These are phyloP conservation scores for Colletotrichum costaricense DNA, from an alignment of 2,329 filamentous ascomycete species.

Conservation along the genomic window DNA sequence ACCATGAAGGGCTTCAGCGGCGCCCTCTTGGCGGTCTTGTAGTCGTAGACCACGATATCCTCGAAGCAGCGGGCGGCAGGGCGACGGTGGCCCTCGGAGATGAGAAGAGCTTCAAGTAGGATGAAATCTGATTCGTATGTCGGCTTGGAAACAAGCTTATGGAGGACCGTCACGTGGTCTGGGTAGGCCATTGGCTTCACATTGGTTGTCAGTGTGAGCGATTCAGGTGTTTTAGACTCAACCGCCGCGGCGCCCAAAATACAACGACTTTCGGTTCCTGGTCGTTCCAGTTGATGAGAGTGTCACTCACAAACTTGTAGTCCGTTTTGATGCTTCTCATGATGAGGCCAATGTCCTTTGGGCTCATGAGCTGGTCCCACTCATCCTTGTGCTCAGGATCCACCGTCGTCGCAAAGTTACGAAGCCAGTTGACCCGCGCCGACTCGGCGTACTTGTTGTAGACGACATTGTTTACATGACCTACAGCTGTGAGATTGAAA, in stretches of 20 bases:
- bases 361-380: constrained; percentile 78
- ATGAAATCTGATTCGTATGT: constrained; percentile 58
- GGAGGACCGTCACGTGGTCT: constrained; percentile 84
- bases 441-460: constrained; percentile 89
- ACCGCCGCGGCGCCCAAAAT: background rate
- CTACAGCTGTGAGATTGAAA: constrained; percentile 36
- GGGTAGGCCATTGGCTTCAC: constrained; percentile 83
- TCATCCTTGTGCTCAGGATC: constrained; percentile 69
- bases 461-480: constrained; percentile 86
- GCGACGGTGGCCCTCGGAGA: constrained; percentile 81
- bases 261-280: background rate
- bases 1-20: constrained; percentile 55
- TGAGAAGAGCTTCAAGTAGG: constrained; percentile 69
- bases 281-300: background rate
- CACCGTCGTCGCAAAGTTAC: constrained; percentile 72
- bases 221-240: background rate
- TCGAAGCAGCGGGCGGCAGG: constrained; percentile 80
- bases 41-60: constrained; percentile 83
- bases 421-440: constrained; percentile 81
- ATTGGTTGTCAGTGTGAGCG: background rate
- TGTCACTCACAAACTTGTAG: constrained; percentile 83
- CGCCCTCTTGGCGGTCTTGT: constrained; percentile 49
- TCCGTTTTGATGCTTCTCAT: constrained; percentile 83
- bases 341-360: constrained; percentile 77
- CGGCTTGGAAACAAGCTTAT: constrained; percentile 74